A percentile compares a stretch with the other conserved stretches of the same genome.
Conservation (phyloP, 2,329 filamentous ascomycete species). For the Chaetomium sp. region DNA sequence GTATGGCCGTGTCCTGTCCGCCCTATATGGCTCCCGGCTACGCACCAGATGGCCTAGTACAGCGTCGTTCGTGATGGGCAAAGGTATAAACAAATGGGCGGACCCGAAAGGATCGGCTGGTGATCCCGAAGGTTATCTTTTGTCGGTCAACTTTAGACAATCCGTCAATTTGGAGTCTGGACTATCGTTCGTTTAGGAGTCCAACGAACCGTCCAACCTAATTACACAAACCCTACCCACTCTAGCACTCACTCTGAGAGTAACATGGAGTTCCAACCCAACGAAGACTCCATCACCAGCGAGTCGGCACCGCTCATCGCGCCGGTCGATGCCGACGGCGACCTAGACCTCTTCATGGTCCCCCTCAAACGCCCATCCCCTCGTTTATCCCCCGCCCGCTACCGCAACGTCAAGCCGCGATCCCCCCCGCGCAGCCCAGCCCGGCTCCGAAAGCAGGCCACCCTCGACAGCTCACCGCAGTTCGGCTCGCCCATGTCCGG, state of each 20-base stretch:
- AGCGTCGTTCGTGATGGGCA: background rate
- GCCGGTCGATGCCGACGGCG: slow-evolving; percentile 13
- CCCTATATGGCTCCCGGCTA: background rate
- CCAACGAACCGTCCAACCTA: no score
- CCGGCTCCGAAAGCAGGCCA: background rate
- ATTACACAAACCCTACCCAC: no score
- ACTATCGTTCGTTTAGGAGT: no score
- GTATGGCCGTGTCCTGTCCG: background rate
- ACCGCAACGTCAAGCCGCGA: slow-evolving; percentile 12
- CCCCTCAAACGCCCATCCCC: slow-evolving; percentile 17
- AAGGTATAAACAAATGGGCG: slow-evolving; percentile 1
- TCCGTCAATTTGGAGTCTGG: no score
- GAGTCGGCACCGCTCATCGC: slow-evolving; percentile 18
- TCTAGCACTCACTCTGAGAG: background rate
- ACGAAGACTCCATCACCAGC: slow-evolving; percentile 15
- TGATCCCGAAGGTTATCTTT: background rate
- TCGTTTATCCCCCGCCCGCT: slow-evolving; percentile 4
- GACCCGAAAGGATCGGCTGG: background rate
- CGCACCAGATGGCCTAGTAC: background rate
- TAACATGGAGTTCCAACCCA: slow-evolving; percentile 15
- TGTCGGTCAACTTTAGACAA: background rate
- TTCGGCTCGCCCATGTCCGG: slow-evolving; percentile 6
- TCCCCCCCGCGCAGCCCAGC: slow-evolving; percentile 5
- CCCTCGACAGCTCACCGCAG: background rate
- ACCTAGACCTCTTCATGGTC: slow-evolving; percentile 17